Evolutionary conservation across 768 basidiomycete species (phyloP).

Genomic region (Tephrocybe sp.): DNA sequence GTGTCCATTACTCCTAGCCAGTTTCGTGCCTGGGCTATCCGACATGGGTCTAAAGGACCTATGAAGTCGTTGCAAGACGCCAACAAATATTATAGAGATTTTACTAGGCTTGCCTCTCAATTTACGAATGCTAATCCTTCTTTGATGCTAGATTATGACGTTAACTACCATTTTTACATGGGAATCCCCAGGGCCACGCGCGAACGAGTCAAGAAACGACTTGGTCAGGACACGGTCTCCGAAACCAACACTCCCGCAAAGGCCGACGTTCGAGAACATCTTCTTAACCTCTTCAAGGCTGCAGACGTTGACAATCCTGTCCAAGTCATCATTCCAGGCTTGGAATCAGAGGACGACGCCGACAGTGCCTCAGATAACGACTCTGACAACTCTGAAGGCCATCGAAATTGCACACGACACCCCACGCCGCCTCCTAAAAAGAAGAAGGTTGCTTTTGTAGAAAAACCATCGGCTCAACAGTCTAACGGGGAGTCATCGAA

Average conservation of each 20-base stretch:
- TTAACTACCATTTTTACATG: conserved; percentile 2
- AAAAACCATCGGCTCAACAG: too few relatives aligned
- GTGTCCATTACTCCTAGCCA: too few relatives aligned
- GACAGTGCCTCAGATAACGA: too few relatives aligned
- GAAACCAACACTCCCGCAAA: background rate
- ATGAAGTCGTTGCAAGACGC: conserved; percentile 1
- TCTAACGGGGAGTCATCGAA: background rate
- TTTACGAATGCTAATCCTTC: background rate
- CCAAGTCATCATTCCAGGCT: too few relatives aligned
- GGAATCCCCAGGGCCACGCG: background rate
- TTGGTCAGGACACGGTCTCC: background rate
- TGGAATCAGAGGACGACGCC: too few relatives aligned
- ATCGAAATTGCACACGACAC: too few relatives aligned
- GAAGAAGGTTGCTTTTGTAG: too few relatives aligned
- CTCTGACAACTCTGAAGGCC: too few relatives aligned
- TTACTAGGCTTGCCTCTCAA: background rate
- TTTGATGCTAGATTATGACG: background rate
- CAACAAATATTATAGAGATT: conserved; percentile 3
- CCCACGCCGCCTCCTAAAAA: too few relatives aligned
- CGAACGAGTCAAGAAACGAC: background rate
- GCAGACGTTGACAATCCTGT: too few relatives aligned
- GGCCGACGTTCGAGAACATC: too few relatives aligned
- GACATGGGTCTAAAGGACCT: background rate
- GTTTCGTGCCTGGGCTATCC: conserved; percentile 1
- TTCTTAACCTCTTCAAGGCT: too few relatives aligned